phyloP scores from a whole-genome alignment of 345 rosid genomes.

The Bruguiera gymnorhiza region DNA sequence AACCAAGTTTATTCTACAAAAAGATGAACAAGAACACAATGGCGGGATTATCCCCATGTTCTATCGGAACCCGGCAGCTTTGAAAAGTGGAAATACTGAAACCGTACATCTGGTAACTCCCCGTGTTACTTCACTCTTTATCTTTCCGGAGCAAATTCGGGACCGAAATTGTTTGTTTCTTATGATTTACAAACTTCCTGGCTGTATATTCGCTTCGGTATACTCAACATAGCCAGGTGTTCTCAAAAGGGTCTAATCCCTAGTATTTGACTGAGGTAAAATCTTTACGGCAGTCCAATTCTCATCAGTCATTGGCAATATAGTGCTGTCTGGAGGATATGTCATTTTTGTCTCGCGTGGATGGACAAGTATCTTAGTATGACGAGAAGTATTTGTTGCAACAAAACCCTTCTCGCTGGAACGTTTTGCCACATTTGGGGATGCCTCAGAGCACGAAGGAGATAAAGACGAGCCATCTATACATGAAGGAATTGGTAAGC shows the following conservation, averaged over 20 bases:
- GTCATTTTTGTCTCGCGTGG: conserved; percentile 22
- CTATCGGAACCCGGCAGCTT: no score
- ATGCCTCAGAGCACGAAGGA: conserved; percentile 2
- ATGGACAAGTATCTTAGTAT: conserved; percentile 16
- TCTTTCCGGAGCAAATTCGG: no score
- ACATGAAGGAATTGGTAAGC: not conserved
- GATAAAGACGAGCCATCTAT: not conserved
- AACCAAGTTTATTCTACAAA: no score
- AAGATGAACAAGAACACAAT: no score
- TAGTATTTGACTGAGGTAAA: not conserved
- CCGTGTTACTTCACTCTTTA: no score
- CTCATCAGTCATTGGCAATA: conserved; percentile 24
- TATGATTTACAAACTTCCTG: no score
- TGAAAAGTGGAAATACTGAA: no score
- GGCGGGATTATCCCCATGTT: no score
- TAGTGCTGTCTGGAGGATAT: conserved; percentile 20
- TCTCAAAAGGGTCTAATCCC: not conserved
- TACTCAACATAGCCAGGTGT: no score
- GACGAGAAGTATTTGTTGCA: not conserved
- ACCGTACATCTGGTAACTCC: no score
- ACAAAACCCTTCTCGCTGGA: not conserved
- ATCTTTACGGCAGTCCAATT: conserved; percentile 28
- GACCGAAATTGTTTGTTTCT: no score
- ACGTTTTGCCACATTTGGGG: not conserved
- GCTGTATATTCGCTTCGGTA: no score